phyloP scores from a whole-genome alignment of 441 rosid genomes.

The Populus hybrid region DNA sequence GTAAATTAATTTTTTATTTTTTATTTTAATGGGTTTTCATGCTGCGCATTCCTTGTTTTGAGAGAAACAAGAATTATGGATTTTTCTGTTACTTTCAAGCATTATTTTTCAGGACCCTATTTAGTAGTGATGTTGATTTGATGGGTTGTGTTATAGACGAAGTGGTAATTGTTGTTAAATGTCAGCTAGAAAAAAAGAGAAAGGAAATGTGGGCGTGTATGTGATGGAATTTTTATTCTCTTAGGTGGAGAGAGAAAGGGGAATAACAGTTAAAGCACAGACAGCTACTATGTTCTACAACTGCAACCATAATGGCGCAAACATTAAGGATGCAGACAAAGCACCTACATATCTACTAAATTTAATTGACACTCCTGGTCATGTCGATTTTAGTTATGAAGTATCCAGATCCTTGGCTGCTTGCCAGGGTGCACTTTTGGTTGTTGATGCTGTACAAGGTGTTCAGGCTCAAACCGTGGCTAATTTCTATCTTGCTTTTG shows the following conservation, averaged over 20 bases:
- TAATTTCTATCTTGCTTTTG: slow-evolving; percentile 93
- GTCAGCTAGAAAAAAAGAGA: background rate
- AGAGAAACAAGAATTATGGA: background rate
- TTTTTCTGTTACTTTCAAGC: background rate
- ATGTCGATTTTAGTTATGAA: slow-evolving; percentile 96
- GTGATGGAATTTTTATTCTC: slow-evolving; percentile 19
- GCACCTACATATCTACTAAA: slow-evolving; percentile 55
- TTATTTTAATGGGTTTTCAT: background rate
- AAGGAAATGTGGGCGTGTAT: slow-evolving; percentile 1
- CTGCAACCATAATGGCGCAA: slow-evolving; percentile 24
- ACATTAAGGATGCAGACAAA: slow-evolving; percentile 24
- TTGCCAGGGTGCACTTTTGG: slow-evolving; percentile 96
- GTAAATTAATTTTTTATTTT: no score
- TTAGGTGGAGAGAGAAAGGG: slow-evolving; percentile 98
- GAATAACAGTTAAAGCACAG: slow-evolving; percentile 96
- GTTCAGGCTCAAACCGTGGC: slow-evolving; percentile 99
- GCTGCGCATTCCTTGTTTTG: background rate
- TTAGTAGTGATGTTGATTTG: background rate
- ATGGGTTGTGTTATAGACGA: background rate
- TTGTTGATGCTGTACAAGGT: slow-evolving; percentile 98
- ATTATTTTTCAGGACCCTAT: background rate
- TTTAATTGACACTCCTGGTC: slow-evolving; percentile 94
- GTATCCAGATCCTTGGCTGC: slow-evolving; percentile 97
- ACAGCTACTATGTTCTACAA: slow-evolving; percentile 92
- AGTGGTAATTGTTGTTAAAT: background rate